Base-by-base conservation (phyloP, 257 asterid species). In the Plectranthus barbatus region DNA sequence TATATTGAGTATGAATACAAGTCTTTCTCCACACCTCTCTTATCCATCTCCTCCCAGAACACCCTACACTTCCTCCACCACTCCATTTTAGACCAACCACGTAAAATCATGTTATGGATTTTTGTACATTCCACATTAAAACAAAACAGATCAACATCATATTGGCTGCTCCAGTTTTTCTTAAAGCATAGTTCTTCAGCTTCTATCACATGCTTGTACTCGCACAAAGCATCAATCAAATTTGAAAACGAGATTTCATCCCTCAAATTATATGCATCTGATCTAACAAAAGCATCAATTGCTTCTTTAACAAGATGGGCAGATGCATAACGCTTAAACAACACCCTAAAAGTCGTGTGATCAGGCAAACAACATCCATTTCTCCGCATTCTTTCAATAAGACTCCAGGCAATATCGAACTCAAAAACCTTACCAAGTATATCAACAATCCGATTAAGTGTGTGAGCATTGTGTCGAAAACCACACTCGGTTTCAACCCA, bases 1-100 rank as follows among this genome's bases (percentile, higher is more conserved):
- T 77, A 89, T 48, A 86, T 89, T 7, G 95, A 83, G 73, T 88
- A 91, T 1, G 97, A 92, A 75, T 68, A 77, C 74, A 92, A 72
- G 76, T 92, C 95, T 65, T 88, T 92, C 19, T 40, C 12, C 62
- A 85, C 86, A 47, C 87, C 93, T 75, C 60, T 81, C 66, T 41
- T 76, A 71, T 92, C 97, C 97, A 92, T 89, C 71, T 80, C 95
- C 67, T 92, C 95, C 98, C 97, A 92, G 56, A 84, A 81, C 77
- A 83, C 91, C 77, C 79, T 76, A 67, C 96, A 89, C 60, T 86
- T 92, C 33, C 77, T 74, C 97, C 98, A 86, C 95, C 95, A 82
- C 54, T 83, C 75, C 85, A 86, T 79, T 61, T 86, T 92, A 68
- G 78, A 83, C 87, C 87, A 92, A 12, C 98, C 97, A 0, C 95